Evolutionary conservation across 176 grass and related monocot genomes (phyloP).

Genomic region (Juncus effusus): DNA sequence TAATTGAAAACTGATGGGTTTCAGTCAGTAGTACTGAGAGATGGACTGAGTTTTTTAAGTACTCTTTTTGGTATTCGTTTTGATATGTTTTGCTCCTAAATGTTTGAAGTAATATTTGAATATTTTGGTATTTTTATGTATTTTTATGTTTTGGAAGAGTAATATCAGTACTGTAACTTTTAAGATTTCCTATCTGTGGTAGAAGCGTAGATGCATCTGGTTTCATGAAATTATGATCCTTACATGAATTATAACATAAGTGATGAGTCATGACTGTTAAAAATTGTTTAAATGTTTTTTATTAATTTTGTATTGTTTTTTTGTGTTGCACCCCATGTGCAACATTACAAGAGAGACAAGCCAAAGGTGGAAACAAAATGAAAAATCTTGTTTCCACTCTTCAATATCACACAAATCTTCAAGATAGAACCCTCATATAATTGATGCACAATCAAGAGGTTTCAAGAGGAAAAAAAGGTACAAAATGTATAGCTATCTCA

Average conservation of each 20-base stretch:
- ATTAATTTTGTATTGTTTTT: no score
- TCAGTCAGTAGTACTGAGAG: constrained; percentile 33
- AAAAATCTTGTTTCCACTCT: constrained; percentile 25
- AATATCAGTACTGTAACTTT: no score
- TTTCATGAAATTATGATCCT: no score
- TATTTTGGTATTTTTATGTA: neutral
- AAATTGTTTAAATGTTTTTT: no score
- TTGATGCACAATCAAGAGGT: constrained; percentile 13
- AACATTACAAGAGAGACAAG: constrained; percentile 8
- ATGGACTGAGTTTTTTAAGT: neutral
- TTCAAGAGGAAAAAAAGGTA: constrained; percentile 15
- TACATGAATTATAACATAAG: no score
- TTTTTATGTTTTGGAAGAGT: no score
- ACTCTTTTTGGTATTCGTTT: neutral
- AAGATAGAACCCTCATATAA: constrained; percentile 13
- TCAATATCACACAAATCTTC: constrained; percentile 10
- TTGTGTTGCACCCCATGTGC: neutral
- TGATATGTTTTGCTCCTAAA: constrained; percentile 15
- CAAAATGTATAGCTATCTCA: constrained; percentile 21
- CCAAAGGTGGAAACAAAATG: constrained; percentile 22
- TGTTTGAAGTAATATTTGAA: constrained; percentile 1
- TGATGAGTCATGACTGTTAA: no score
- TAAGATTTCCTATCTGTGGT: no score
- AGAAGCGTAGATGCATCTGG: no score
- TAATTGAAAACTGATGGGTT: constrained; percentile 62